Percentiles rank a stretch among this genome's conserved stretches.
These are phyloP conservation scores for Aspergillus alliaceus DNA, from an alignment of 2,329 filamentous ascomycete genomes.

Conservation along the genomic window DNA sequence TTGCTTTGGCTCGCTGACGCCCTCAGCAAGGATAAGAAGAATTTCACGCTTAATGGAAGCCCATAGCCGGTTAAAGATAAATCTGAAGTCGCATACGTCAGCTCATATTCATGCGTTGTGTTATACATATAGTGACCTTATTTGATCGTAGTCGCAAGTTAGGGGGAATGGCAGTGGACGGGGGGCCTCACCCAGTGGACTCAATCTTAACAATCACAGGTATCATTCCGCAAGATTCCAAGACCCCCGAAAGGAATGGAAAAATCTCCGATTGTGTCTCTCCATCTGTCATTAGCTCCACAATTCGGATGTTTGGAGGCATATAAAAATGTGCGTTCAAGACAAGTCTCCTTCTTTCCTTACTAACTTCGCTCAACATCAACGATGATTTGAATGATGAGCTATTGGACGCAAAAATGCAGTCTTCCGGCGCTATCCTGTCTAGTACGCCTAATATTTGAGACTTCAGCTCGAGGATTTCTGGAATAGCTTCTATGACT, in stretches of 20 bases:
- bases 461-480: slow-evolving; percentile 51
- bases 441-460: slow-evolving; percentile 51
- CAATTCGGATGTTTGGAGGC: slow-evolving; percentile 45
- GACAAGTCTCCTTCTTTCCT: slow-evolving; percentile 39
- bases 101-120: too few species aligned
- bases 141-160: too few species aligned
- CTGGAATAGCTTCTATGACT: slow-evolving; percentile 55
- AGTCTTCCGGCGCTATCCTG: slow-evolving; percentile 42
- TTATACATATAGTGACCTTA: too few species aligned
- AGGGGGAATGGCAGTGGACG: too few species aligned
- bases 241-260: slow-evolving; percentile 44
- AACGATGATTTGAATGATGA: slow-evolving; percentile 54
- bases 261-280: slow-evolving; percentile 46
- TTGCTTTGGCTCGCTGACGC: slow-evolving; percentile 49
- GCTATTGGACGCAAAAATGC: slow-evolving; percentile 54
- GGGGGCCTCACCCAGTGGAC: too few species aligned
- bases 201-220: too few species aligned
- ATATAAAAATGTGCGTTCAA: slow-evolving; percentile 56
- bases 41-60: slow-evolving; percentile 58
- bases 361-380: slow-evolving; percentile 47
- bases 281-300: slow-evolving; percentile 57
- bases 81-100: too few species aligned
- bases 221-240: too few species aligned
- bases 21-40: slow-evolving; percentile 52
- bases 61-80: slow-evolving; percentile 59